Percentiles rank a stretch among this genome's conserved stretches.
Conservation (phyloP, 83 land plant genomes). For the Isoetes engelmannii region DNA sequence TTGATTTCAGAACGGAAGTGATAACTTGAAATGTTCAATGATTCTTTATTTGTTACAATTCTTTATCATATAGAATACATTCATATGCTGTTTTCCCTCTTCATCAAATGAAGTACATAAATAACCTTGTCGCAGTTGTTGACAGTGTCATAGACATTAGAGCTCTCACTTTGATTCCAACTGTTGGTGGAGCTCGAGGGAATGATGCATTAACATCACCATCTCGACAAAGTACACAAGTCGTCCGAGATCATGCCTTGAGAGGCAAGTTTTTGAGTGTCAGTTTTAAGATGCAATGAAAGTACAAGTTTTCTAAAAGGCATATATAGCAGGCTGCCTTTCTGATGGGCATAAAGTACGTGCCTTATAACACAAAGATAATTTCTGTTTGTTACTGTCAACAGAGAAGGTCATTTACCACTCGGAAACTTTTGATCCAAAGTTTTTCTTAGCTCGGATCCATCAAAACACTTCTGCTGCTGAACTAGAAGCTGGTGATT, state of each 20-base stretch:
- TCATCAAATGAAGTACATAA: too few species aligned
- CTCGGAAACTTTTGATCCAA: conserved; percentile 88
- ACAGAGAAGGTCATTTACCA: conserved; percentile 83
- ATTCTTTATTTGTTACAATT: too few species aligned
- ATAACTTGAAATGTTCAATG: too few species aligned
- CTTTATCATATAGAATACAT: too few species aligned
- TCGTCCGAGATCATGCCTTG: conserved; percentile 21
- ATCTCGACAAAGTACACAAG: conserved; percentile 9
- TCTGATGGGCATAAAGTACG: conserved; percentile 5
- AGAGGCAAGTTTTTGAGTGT: conserved; percentile 16
- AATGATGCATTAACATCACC: conserved; percentile 1
- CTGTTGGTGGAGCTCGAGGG: conserved; percentile 5
- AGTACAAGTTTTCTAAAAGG: not conserved
- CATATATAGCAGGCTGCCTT: not conserved
- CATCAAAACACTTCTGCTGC: conserved; percentile 75
- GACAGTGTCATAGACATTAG: conserved; percentile 20
- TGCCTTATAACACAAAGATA: too few species aligned
- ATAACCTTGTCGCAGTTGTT: too few species aligned
- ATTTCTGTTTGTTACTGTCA: conserved; percentile 8
- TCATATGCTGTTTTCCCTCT: too few species aligned
- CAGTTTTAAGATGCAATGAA: conserved; percentile 2
- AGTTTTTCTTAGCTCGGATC: conserved; percentile 66
- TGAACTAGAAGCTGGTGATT: conserved; percentile 82
- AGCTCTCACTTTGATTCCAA: conserved; percentile 15
- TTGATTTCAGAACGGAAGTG: too few species aligned